Percentiles rank a stretch among this genome's conserved stretches.
Evolutionary conservation across 768 basidiomycete species (phyloP).

Genomic region (Agaricus blazei): DNA sequence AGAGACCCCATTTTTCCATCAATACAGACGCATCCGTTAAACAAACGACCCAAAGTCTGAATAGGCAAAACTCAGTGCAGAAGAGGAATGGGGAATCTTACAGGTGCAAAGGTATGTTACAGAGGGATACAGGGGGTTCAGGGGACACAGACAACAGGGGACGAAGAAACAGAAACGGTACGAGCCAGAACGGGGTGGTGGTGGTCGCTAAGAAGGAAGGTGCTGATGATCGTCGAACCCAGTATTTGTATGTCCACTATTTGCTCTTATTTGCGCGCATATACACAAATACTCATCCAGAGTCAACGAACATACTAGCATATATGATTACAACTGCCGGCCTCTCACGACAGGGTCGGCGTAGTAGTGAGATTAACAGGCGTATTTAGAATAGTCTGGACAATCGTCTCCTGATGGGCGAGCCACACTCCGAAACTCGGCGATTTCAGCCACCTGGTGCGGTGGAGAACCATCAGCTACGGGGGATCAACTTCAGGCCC

Average conservation of each 20-base stretch:
- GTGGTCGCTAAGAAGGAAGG: slow-evolving; percentile 5
- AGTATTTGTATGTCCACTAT: slow-evolving; percentile 10
- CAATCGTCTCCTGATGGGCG: slow-evolving; percentile 67
- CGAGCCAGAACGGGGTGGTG: background rate
- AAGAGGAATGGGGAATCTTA: slow-evolving; percentile 6
- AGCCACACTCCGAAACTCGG: slow-evolving; percentile 81
- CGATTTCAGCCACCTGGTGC: slow-evolving; percentile 56
- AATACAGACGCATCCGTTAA: background rate
- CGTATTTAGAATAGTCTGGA: slow-evolving; percentile 47
- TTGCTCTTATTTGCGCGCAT: slow-evolving; percentile 7
- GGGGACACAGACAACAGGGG: background rate
- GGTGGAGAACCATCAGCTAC: background rate
- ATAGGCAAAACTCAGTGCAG: background rate
- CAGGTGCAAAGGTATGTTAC: slow-evolving; percentile 2
- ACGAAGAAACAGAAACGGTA: background rate
- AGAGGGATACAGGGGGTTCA: slow-evolving; percentile 3
- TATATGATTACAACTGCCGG: background rate
- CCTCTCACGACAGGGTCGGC: slow-evolving; percentile 7
- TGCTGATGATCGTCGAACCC: background rate
- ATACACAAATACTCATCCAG: background rate
- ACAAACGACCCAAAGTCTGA: background rate
- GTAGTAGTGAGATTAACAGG: slow-evolving; percentile 8
- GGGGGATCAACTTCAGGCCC: background rate
- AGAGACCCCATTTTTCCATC: background rate
- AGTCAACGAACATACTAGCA: background rate